These are phyloP conservation scores for Brassica incana DNA, from an alignment of 345 rosid genomes.

Conservation along the genomic window DNA sequence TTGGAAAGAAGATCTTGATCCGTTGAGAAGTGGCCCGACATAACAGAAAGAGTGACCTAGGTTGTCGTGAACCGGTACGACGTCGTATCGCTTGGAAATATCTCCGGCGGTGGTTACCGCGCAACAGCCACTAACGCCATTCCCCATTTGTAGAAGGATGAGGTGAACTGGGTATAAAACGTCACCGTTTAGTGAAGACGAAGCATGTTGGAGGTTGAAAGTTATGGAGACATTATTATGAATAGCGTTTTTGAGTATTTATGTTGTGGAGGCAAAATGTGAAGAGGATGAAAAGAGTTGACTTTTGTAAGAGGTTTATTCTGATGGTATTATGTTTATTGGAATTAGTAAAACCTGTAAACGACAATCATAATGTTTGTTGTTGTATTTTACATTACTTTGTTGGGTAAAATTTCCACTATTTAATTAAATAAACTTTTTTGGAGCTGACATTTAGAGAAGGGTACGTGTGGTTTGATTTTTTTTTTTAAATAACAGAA, in stretches of 20 bases:
- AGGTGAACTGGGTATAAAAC: not conserved
- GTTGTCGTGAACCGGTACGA: constrained; percentile 44
- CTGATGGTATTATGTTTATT: constrained; percentile 11
- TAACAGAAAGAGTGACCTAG: constrained; percentile 89
- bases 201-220: not conserved
- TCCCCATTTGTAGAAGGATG: constrained; percentile 52
- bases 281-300: constrained; percentile 28
- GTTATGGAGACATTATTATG: not conserved
- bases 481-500: not conserved
- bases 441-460: constrained; percentile 30
- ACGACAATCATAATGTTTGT: not conserved
- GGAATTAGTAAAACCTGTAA: constrained; percentile 19
- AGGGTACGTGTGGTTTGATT: constrained; percentile 24
- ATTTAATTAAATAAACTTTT: not conserved
- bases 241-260: constrained; percentile 26
- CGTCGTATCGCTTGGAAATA: constrained; percentile 46
- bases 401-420: not conserved
- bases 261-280: constrained; percentile 13
- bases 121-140: constrained; percentile 56
- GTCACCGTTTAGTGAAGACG: not conserved
- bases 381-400: not conserved
- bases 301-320: constrained; percentile 32
- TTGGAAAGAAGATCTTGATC: constrained; percentile 22
- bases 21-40: constrained; percentile 53
- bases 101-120: constrained; percentile 48